phyloP scores from a whole-genome alignment of 208 protist species.

The Leishmania braziliensis region DNA sequence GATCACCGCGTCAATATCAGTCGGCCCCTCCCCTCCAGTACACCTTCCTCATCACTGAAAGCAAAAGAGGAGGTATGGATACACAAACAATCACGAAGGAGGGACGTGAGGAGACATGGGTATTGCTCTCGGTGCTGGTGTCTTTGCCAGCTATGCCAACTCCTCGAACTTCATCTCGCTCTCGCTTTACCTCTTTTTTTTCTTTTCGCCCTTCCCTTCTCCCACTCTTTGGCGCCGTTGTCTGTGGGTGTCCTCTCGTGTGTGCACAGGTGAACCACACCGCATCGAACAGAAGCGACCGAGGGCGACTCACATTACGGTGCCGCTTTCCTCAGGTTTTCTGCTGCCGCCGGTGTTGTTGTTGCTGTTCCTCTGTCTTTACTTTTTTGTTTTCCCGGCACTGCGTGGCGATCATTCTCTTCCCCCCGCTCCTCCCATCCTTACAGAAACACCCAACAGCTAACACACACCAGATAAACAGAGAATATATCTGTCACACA shows the following conservation, averaged over 20 bases:
- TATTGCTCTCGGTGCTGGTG: not conserved
- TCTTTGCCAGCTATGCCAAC: not conserved
- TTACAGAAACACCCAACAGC: not conserved
- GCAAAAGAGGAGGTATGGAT: not conserved
- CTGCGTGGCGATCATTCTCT: not conserved
- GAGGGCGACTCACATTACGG: not conserved
- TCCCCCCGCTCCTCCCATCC: not conserved
- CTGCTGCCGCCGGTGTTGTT: too few species aligned
- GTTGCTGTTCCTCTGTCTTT: not conserved
- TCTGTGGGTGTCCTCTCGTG: not conserved
- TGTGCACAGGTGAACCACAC: not conserved
- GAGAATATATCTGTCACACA: not conserved
- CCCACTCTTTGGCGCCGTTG: not conserved
- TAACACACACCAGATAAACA: not conserved
- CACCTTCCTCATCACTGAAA: not conserved
- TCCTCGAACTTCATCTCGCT: not conserved
- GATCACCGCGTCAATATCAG: not conserved
- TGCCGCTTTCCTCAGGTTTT: not conserved
- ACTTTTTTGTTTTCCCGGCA: not conserved
- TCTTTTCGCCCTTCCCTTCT: too few species aligned
- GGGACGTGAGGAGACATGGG: not conserved
- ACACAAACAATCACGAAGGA: not conserved
- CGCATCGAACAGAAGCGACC: not conserved
- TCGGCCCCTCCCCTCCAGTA: not conserved
- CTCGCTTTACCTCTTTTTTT: too few species aligned